phyloP scores from a whole-genome alignment of 306 rosid species.

The Comarum palustre region DNA sequence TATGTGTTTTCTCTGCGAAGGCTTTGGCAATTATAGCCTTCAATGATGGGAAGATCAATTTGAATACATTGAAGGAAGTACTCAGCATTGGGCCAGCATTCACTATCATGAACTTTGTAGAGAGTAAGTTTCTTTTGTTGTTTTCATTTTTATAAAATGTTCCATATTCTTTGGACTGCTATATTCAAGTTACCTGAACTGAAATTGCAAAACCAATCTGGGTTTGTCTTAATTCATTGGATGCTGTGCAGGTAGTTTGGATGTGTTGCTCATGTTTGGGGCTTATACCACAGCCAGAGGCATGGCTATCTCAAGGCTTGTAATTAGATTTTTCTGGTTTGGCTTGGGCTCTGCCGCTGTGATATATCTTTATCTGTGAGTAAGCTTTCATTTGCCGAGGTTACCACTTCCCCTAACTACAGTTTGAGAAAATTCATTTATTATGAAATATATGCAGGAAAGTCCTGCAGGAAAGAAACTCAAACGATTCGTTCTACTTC shows the following conservation, averaged over 20 bases:
- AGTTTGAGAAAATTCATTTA: not conserved
- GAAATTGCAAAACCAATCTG: not conserved
- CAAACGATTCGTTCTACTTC: conserved; percentile 76
- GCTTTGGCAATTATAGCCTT: conserved; percentile 85
- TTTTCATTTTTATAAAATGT: not conserved
- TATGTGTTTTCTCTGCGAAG: conserved; percentile 41
- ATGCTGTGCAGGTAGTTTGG: conserved; percentile 55
- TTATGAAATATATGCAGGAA: conserved; percentile 58
- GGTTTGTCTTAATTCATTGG: conserved; percentile 16
- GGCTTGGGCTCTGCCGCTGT: conserved; percentile 69
- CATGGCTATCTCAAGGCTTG: conserved; percentile 94
- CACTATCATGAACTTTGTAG: conserved; percentile 77
- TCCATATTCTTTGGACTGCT: conserved; percentile 15
- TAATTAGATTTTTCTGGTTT: conserved; percentile 89
- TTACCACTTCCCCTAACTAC: not conserved
- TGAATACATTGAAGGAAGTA: conserved; percentile 61
- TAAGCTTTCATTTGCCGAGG: conserved; percentile 12
- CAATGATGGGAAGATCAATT: conserved; percentile 44
- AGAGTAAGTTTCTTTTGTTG: conserved; percentile 45
- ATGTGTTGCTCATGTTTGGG: conserved; percentile 90
- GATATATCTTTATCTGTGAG: conserved; percentile 81
- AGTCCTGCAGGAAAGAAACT: conserved; percentile 80
- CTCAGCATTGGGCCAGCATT: conserved; percentile 92
- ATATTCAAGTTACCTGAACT: conserved; percentile 7
- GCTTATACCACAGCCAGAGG: conserved; percentile 91